Conservation (phyloP, 2,329 filamentous ascomycete species). For the Bipolaris cookei region DNA sequence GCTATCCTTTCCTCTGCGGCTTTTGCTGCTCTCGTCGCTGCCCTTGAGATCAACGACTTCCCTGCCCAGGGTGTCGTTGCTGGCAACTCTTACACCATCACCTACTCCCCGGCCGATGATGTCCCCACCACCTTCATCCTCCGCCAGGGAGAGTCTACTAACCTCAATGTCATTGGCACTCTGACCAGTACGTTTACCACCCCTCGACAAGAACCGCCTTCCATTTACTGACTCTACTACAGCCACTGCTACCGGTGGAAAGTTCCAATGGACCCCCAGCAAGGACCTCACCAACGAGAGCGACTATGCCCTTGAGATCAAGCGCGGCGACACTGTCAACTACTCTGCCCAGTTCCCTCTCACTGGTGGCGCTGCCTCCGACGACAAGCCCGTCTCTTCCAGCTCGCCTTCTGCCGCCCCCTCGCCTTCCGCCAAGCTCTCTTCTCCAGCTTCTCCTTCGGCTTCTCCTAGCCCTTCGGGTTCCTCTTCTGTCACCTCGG, state of each 20-base stretch:
- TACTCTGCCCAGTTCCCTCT: constrained; percentile 60
- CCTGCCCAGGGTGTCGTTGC: constrained; percentile 57
- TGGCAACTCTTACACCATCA: constrained; percentile 58
- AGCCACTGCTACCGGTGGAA: constrained; percentile 54
- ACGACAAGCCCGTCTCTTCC: constrained; percentile 27
- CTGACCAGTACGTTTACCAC: constrained; percentile 54
- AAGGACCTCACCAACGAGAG: constrained; percentile 51
- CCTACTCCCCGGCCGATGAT: constrained; percentile 54
- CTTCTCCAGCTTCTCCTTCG: neutral
- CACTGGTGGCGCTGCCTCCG: constrained; percentile 39
- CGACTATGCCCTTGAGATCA: constrained; percentile 66
- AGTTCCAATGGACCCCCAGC: constrained; percentile 60
- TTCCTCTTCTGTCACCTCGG: constrained; percentile 8
- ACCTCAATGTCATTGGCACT: constrained; percentile 59
- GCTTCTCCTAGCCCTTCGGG: constrained; percentile 23
- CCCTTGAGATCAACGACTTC: constrained; percentile 56
- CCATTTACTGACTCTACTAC: constrained; percentile 18
- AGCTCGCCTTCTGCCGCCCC: constrained; percentile 20
- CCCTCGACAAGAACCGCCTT: neutral
- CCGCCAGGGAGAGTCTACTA: constrained; percentile 57
- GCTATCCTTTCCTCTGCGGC: constrained; percentile 54
- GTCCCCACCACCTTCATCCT: constrained; percentile 62
- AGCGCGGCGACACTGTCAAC: constrained; percentile 59
- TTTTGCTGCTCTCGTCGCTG: constrained; percentile 51
- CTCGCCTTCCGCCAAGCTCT: constrained; percentile 17